Evolutionary conservation across 2,329 filamentous ascomycete species (phyloP).

Genomic region (Pseudogymnoascus sp.): DNA sequence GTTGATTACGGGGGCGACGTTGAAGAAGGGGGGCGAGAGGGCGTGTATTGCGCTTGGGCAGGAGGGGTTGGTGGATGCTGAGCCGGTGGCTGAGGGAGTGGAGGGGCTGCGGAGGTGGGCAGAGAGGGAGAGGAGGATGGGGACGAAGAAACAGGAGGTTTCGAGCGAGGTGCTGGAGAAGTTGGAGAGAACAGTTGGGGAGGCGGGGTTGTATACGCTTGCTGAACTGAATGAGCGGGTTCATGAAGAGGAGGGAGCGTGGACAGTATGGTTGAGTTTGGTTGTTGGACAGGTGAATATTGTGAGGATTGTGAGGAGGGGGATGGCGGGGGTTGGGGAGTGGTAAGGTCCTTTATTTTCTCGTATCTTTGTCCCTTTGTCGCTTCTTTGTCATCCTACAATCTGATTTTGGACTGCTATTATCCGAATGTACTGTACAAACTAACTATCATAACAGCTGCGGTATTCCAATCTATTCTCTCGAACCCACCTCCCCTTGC

Average conservation of each 20-base stretch:
- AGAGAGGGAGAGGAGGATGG: conserved; percentile 38
- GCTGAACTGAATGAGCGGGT: conserved; percentile 37
- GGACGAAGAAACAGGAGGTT: conserved; percentile 44
- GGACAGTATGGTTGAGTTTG: neutral
- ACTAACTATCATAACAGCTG: conserved; percentile 35
- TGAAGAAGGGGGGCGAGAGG: conserved; percentile 10
- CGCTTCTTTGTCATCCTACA: too few relatives aligned
- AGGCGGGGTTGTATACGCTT: conserved; percentile 34
- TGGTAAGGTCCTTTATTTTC: conserved; percentile 14
- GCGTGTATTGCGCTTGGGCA: conserved; percentile 31
- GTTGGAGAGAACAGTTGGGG: conserved; percentile 27
- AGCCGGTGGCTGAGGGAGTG: conserved; percentile 47
- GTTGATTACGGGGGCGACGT: neutral
- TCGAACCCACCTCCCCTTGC: conserved; percentile 34
- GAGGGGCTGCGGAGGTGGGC: conserved; percentile 46
- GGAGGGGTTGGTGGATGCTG: conserved; percentile 45
- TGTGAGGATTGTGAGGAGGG: neutral
- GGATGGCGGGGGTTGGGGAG: neutral
- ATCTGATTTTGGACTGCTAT: too few relatives aligned
- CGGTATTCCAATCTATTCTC: conserved; percentile 46
- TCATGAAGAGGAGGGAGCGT: neutral
- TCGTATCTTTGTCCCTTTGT: neutral
- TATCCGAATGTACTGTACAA: too few relatives aligned
- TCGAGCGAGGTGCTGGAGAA: conserved; percentile 35
- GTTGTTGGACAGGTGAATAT: neutral